These are phyloP conservation scores for Endoconidiophora polonica DNA, from an alignment of 2,329 filamentous ascomycete species.

Conservation along the genomic window DNA sequence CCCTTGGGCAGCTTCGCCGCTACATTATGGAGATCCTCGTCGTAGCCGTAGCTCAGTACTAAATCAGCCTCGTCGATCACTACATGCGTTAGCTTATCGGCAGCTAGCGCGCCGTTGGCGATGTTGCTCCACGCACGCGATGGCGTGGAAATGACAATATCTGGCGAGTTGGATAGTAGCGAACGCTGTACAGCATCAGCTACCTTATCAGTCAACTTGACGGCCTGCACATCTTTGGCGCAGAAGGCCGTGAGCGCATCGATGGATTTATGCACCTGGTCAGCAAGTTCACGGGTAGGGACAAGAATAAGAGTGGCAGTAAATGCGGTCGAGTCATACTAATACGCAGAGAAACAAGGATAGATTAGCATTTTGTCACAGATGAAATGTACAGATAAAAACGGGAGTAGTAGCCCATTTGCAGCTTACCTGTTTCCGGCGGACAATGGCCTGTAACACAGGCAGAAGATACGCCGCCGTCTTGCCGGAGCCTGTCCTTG, in stretches of 20 bases:
- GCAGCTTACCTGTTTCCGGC: constrained; percentile 47
- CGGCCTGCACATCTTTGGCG: constrained; percentile 61
- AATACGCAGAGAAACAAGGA: constrained; percentile 5
- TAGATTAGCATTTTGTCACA: not conserved
- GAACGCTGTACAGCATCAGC: constrained; percentile 78
- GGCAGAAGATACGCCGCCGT: constrained; percentile 91
- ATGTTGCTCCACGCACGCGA: constrained; percentile 67
- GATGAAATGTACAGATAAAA: too few species aligned
- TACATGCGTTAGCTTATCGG: constrained; percentile 56
- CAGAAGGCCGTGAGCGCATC: constrained; percentile 67
- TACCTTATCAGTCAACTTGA: constrained; percentile 82
- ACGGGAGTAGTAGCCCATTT: not conserved
- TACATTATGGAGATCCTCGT: constrained; percentile 72
- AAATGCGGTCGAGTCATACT: constrained; percentile 30
- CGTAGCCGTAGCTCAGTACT: constrained; percentile 84
- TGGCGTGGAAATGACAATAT: constrained; percentile 83
- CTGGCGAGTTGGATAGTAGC: constrained; percentile 68
- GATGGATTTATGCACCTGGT: constrained; percentile 70
- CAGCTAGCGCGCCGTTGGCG: constrained; percentile 42
- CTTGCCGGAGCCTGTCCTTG: constrained; percentile 92
- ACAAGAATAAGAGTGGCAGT: constrained; percentile 78
- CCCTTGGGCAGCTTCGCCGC: constrained; percentile 64
- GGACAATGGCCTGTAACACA: constrained; percentile 68
- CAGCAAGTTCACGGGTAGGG: constrained; percentile 83
- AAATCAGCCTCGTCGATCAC: constrained; percentile 92